A percentile compares a stretch with the other conserved stretches of the same genome.
Evolutionary conservation across 805 yeast genomes (phyloP).

Genomic region (Hanseniaspora clermontiae): DNA sequence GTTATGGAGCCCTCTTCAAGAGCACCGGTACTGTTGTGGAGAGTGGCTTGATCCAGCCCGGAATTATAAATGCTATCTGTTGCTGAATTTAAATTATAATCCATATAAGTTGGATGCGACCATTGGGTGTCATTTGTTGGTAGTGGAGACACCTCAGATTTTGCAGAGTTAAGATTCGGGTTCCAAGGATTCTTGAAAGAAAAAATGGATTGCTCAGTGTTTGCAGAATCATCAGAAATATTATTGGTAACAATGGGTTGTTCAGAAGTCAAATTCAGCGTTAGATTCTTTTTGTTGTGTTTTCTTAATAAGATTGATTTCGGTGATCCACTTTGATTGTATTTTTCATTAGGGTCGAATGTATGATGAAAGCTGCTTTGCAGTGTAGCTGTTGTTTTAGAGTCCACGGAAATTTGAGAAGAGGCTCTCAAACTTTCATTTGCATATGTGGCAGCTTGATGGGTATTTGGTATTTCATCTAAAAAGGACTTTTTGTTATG

Average conservation of each 20-base stretch:
- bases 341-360: not conserved
- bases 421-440: not conserved
- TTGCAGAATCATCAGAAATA: not conserved
- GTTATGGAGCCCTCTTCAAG: conserved; percentile 7
- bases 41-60: not conserved
- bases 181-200: not conserved
- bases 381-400: not conserved
- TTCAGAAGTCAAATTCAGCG: not conserved
- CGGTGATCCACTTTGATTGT: not conserved
- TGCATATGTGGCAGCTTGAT: not conserved
- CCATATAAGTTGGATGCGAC: not conserved
- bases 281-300: not conserved
- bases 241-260: not conserved
- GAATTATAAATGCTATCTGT: not conserved
- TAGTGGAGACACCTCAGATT: not conserved
- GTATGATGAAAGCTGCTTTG: not conserved
- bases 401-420: not conserved
- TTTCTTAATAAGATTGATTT: not conserved
- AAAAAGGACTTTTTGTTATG: not conserved
- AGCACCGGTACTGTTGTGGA: conserved; percentile 12
- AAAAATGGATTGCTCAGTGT: not conserved
- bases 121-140: not conserved
- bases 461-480: conserved; percentile 21
- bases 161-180: not conserved
- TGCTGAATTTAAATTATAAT: not conserved